phyloP scores from a whole-genome alignment of 345 rosid genomes.

The Acer yangbiense region DNA sequence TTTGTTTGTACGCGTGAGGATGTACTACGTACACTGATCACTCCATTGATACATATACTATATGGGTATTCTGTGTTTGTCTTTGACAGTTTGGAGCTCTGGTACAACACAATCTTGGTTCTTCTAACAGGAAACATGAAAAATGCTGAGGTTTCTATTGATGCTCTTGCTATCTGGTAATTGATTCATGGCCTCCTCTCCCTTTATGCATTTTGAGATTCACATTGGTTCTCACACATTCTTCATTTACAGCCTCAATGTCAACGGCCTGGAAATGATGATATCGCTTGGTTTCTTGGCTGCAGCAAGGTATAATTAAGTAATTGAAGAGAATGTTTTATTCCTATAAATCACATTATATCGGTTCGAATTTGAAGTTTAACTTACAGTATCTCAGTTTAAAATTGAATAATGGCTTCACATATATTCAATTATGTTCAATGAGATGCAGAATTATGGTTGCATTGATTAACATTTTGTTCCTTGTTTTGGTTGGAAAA shows the following conservation, averaged over 20 bases:
- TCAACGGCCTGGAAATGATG: constrained; percentile 85
- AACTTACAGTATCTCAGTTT: too few relatives aligned
- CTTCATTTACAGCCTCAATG: constrained; percentile 52
- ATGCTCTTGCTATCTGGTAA: constrained; percentile 88
- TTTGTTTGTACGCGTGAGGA: too few relatives aligned
- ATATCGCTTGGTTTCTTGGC: constrained; percentile 76
- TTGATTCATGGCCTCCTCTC: neutral
- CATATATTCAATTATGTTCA: too few relatives aligned
- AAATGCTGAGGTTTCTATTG: constrained; percentile 71
- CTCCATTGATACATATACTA: too few relatives aligned
- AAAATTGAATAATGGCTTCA: too few relatives aligned
- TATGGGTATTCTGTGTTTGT: constrained; percentile 11
- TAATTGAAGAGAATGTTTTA: too few relatives aligned
- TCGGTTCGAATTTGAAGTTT: too few relatives aligned
- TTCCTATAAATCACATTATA: too few relatives aligned
- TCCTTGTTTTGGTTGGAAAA: constrained; percentile 10
- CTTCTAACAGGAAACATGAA: constrained; percentile 66
- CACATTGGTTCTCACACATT: neutral
- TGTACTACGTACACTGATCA: too few relatives aligned
- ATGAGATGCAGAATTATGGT: too few relatives aligned
- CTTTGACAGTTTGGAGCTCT: constrained; percentile 64
- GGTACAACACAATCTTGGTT: constrained; percentile 81
- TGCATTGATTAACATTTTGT: neutral
- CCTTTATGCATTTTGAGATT: neutral
- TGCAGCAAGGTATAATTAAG: constrained; percentile 56